Evolutionary conservation across 495 filamentous ascomycete species (phyloP).

Genomic region (Penicillium flavigenum): DNA sequence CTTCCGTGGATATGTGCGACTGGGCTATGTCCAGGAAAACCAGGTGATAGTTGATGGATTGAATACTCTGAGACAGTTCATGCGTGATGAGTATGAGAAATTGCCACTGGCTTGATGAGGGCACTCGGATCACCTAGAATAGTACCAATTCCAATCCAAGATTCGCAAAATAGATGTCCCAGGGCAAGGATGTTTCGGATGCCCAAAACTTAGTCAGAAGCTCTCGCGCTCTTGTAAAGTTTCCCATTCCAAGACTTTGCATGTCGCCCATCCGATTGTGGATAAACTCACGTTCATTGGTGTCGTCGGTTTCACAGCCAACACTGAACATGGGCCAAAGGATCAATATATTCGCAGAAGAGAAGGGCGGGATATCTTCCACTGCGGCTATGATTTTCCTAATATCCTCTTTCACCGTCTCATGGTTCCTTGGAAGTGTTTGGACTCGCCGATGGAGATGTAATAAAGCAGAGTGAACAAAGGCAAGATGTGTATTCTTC

Average conservation of each 20-base stretch:
- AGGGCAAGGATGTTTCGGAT: conserved; percentile 21
- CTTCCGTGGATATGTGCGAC: conserved; percentile 72
- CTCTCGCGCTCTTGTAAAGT: conserved; percentile 34
- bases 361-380: conserved; percentile 21
- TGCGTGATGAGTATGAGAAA: conserved; percentile 56
- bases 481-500: conserved; percentile 30
- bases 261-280: conserved; percentile 33
- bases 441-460: conserved; percentile 35
- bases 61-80: conserved; percentile 58
- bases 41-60: conserved; percentile 65
- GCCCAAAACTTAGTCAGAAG: conserved; percentile 25
- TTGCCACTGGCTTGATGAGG: background rate
- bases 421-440: conserved; percentile 20
- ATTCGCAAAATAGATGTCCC: conserved; percentile 29
- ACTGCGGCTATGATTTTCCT: conserved; percentile 25
- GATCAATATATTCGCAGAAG: conserved; percentile 33
- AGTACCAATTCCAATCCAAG: conserved; percentile 30
- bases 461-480: conserved; percentile 34
- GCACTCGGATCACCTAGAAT: conserved; percentile 19
- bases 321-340: conserved; percentile 40
- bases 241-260: conserved; percentile 36
- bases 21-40: conserved; percentile 73
- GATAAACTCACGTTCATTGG: conserved; percentile 21
- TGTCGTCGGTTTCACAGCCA: conserved; percentile 34
- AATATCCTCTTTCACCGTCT: conserved; percentile 27